Evolutionary conservation across 306 rosid species (phyloP), one percentile per base, ranked within the genome.

Genomic region (Astragalus membranaceus): DNA sequence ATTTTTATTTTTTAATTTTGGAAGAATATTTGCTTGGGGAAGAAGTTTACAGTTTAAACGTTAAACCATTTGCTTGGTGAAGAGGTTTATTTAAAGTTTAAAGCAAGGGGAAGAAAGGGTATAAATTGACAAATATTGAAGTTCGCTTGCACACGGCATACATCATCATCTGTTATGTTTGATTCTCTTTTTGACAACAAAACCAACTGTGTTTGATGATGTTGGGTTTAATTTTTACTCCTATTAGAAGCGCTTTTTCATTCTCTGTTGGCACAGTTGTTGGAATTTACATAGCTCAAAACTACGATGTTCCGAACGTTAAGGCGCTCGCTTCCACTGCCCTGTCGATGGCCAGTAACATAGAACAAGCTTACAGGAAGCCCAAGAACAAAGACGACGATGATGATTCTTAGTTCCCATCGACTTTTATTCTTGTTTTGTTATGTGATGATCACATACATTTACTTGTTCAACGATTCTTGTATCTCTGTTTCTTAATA

Each of bases 251-350:
- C 13, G 52, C 43, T 6, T 12, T 69, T 3, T 69, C 71, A 1
- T 61, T 69, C 51, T 0, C 69, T 2, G 0, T 56, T 17, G 80
- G 65, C 7, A 37, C 70, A 0, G 70, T 17, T 41, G 9, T 50
- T 1, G 80, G 75, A 60, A 49, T 60, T 8, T 69, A 60, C 36
- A 1, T 51, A 13, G 76, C 80, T 6, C 80, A 76, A 36, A 76
- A 76, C 65, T 76, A 76, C 57, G 7, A 42, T 8, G 35, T 69
- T 23, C 76, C 71, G 0, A 33, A 59, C 23, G 32, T 68, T 5
- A 68, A 69, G 64, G 8, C n/a, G 0, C n/a, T 60, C 4, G 75
- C 70, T 23, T 59, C 80, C 70, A 30, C 67, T 39, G 70, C 70
- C 7, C 6, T 68, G 15, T 59, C 55, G 4, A 29, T 68, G 56